Evolutionary conservation across 2,329 filamentous ascomycete genomes (phyloP), one percentile per base, ranked within the genome.

Genomic region (Tolypocladium pustulatum): DNA sequence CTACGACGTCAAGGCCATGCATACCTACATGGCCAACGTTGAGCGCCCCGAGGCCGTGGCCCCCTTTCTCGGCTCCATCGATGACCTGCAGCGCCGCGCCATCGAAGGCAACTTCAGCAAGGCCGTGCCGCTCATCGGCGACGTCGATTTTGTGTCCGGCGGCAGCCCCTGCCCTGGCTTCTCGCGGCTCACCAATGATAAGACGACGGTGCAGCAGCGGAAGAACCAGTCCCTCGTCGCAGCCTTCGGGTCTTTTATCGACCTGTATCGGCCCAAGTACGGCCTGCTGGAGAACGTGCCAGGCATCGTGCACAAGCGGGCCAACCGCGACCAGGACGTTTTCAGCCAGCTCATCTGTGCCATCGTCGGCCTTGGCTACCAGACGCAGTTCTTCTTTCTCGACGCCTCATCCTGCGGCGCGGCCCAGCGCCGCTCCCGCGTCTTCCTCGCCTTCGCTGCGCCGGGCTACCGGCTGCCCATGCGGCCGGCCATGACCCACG

Each of bases 91-190:
- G 0, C 67, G 70, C 0, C 70, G 76, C 22, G 83, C 82, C 0
- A 74, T 91, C 1, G 58, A 71, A 3, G 86, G 83, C 0, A 67
- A 74, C 4, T 74, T 73, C n/a, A 67, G 73, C 0, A 60, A 65
- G 1, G 70, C 75, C 0, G 76, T 89, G 5, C 85, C 87, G 0
- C 65, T 63, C 0, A 76, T 87, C 1, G 88, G 86, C 0, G 76
- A 85, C 0, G 81, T 93, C 0, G 81, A 89, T 13, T 80, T 90
- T 36, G 82, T 93, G 10, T 82, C 81, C 1, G 90, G 82, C 1
- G 90, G 90, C 0, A 89, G 84, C 56, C 90, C 90, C 0, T 95
- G 90, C 63, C 88, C 87, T 20, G 90, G 88, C 0, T 94, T 91
- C 65, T 91, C 88, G 0, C 57, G 63, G 0, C 69, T 90, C 1